Evolutionary conservation across 305 asterid species (phyloP), one percentile per base, ranked within the genome.

Genomic region (Fraxinus platypoda): DNA sequence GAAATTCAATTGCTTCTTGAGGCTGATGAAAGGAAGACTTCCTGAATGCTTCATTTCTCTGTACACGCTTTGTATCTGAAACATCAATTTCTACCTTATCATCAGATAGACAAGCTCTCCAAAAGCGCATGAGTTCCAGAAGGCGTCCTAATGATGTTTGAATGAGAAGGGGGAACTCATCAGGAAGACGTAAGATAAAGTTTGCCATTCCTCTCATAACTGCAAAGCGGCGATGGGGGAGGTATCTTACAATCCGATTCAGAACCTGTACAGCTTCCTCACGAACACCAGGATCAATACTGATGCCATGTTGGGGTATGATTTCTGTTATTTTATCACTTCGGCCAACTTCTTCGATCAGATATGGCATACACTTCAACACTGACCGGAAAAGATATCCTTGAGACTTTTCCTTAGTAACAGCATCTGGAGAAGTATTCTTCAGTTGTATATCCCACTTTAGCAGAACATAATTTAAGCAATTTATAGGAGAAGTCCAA

Each of bases 201-300:
- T 93, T 97, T 78, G 98, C 84, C 97, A 97, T 97, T 86, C 99
- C 99, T 87, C 92, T 94, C 98, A 93, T 94, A 83, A 94, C 98
- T 62, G 98, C 95, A 90, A 97, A 97, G 77, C 99, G 98, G 80
- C 98, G 98, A 88, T 94, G 98, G 74, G 98, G 99, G 82, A 94
- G 97, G 90, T 88, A 89, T 78, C 97, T 91, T 79, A 97, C 98
- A 9, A 94, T 97, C 84, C 98, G 92, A 87, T 93, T 97, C 85
- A 97, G 92, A 54, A 97, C 99, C 88, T 94, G 98, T 78, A 93
- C 98, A 81, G 98, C 97, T 90, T 97, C 99, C 87, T 94, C 99
- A 78, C 99, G 97, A 77, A 97, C 99, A 78, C 98, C 99, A 62
- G 99, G 99, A 88, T 97, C 99, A 75, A 94, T 97, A 82, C 99